Conservation (phyloP, 805 yeast genomes). For the Zygotorulaspora chibaensis region DNA sequence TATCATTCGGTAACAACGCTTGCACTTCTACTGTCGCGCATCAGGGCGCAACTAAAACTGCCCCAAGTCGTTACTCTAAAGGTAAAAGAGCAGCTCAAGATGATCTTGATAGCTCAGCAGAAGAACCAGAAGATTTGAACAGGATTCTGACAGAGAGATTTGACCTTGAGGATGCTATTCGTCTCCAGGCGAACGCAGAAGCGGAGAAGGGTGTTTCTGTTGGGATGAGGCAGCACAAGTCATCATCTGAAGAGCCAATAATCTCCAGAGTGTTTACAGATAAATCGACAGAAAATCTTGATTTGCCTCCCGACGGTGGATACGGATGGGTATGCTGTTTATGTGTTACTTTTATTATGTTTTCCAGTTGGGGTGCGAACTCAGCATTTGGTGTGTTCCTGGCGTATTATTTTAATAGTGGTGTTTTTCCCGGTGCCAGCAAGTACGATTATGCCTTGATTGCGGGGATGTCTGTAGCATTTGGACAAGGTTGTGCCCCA, state of each 20-base stretch:
- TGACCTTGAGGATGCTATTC: background rate
- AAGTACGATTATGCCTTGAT: slow-evolving; percentile 58
- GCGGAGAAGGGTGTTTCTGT: background rate
- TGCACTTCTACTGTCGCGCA: background rate
- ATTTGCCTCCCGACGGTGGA: slow-evolving; percentile 58
- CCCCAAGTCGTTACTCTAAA: background rate
- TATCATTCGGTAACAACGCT: background rate
- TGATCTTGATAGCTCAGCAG: background rate
- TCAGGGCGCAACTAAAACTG: background rate
- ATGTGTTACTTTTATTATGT: slow-evolving; percentile 47
- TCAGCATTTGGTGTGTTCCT: slow-evolving; percentile 59
- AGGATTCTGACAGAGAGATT: background rate
- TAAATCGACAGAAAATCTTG: slow-evolving; percentile 5
- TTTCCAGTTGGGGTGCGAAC: slow-evolving; percentile 71
- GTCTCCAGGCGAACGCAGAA: background rate
- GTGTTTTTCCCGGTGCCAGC: slow-evolving; percentile 50
- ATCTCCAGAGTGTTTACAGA: background rate
- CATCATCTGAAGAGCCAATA: background rate
- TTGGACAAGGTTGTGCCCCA: slow-evolving; percentile 59
- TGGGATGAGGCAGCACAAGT: background rate
- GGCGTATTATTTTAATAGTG: slow-evolving; percentile 48
- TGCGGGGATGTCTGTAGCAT: slow-evolving; percentile 57
- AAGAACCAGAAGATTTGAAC: background rate
- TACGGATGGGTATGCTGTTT: slow-evolving; percentile 60
- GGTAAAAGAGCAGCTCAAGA: background rate